Evolutionary conservation across 2,329 filamentous ascomycete genomes (phyloP).

Genomic region (Trichoderma sp.): DNA sequence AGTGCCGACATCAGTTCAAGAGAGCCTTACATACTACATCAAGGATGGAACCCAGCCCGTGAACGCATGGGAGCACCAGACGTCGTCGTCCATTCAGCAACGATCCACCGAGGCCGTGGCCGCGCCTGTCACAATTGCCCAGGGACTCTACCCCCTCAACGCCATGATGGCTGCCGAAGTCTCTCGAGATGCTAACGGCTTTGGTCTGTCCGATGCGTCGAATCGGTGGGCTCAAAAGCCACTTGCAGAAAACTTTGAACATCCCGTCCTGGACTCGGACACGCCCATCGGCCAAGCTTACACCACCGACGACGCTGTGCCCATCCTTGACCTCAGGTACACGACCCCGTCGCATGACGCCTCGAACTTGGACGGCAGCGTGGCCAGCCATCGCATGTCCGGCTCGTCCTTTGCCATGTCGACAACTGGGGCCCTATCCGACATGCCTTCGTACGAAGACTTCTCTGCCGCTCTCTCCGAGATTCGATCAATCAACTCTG

Average conservation of each 20-base stretch:
- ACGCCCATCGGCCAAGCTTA: constrained; percentile 61
- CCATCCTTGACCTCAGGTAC: constrained; percentile 59
- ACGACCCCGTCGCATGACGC: constrained; percentile 45
- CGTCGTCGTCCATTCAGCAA: constrained; percentile 12
- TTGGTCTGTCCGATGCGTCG: constrained; percentile 15
- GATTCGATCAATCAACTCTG: constrained; percentile 62
- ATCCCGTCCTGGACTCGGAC: constrained; percentile 54
- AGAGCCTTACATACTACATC: constrained; percentile 20
- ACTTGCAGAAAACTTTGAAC: constrained; percentile 55
- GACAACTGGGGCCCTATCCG: constrained; percentile 60
- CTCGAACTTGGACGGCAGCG: constrained; percentile 46
- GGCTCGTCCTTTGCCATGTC: constrained; percentile 73
- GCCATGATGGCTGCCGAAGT: constrained; percentile 49
- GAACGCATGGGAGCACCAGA: constrained; percentile 20
- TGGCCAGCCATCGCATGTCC: constrained; percentile 61
- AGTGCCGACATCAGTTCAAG: constrained; percentile 19
- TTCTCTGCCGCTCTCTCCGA: constrained; percentile 65
- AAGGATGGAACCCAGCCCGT: constrained; percentile 15
- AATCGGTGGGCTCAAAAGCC: constrained; percentile 51
- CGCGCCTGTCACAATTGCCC: constrained; percentile 5
- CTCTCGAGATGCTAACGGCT: not conserved
- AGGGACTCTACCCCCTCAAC: constrained; percentile 46
- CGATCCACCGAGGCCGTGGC: constrained; percentile 4
- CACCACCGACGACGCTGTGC: constrained; percentile 60
- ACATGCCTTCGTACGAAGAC: constrained; percentile 69